Conservation (phyloP, 2,329 filamentous ascomycete species). For the Ophiostoma ips region DNA sequence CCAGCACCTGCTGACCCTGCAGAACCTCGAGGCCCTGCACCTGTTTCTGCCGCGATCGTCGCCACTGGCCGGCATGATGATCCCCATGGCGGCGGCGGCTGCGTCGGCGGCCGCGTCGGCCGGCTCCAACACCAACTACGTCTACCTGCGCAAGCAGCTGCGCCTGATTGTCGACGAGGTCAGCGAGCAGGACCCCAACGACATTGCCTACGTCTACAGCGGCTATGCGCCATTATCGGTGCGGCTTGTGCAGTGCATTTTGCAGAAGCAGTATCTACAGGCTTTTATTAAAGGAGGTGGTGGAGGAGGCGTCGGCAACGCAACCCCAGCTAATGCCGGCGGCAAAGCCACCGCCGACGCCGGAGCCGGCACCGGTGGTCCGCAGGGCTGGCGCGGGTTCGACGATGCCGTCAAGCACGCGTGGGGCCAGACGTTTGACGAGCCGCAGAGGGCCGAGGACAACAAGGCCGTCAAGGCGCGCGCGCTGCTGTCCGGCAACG, state of each 20-base stretch:
- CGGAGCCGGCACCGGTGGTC: slow-evolving; percentile 31
- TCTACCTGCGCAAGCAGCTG: slow-evolving; percentile 70
- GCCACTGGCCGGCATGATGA: slow-evolving; percentile 67
- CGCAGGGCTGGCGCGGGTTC: slow-evolving; percentile 83
- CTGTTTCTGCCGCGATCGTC: slow-evolving; percentile 68
- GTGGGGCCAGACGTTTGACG: slow-evolving; percentile 78
- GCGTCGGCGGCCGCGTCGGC: slow-evolving; percentile 14
- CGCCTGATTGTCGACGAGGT: slow-evolving; percentile 91
- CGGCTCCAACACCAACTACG: slow-evolving; percentile 75
- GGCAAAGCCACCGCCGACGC: slow-evolving; percentile 17
- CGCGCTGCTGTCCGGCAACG: slow-evolving; percentile 62
- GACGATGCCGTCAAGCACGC: slow-evolving; percentile 84
- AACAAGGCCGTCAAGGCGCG: slow-evolving; percentile 85
- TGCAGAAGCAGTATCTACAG: slow-evolving; percentile 78
- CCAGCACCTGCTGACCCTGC: slow-evolving; percentile 82
- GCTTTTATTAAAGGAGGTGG: slow-evolving; percentile 45
- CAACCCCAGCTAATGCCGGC: background rate
- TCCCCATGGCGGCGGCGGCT: slow-evolving; percentile 46
- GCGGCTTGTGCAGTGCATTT: slow-evolving; percentile 77
- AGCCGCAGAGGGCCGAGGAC: slow-evolving; percentile 82
- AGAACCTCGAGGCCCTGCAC: slow-evolving; percentile 77
- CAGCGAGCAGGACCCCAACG: slow-evolving; percentile 84
- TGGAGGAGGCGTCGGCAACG: background rate
- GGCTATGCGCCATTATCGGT: slow-evolving; percentile 91
- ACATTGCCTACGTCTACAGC: slow-evolving; percentile 95